These are phyloP conservation scores for Arthroderma sp. DNA, from an alignment of 2,329 filamentous ascomycete species.

Conservation along the genomic window DNA sequence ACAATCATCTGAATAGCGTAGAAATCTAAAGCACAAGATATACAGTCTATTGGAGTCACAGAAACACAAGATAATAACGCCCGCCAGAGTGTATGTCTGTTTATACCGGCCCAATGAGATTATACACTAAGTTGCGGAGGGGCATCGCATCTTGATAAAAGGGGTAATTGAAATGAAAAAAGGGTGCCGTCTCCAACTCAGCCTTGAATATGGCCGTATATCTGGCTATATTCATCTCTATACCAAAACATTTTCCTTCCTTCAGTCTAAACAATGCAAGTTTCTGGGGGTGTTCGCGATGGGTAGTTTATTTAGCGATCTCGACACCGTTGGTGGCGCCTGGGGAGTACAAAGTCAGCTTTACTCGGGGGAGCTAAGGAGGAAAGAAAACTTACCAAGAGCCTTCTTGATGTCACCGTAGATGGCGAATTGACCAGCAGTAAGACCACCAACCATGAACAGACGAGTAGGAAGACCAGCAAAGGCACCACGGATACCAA, in stretches of 20 bases:
- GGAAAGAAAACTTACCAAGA: neutral
- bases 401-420: constrained; percentile 58
- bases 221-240: neutral
- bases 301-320: constrained; percentile 41
- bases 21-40: constrained; percentile 4
- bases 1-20: neutral
- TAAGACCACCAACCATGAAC: constrained; percentile 64
- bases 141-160: constrained; percentile 2
- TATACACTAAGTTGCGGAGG: constrained; percentile 4
- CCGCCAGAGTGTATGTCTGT: constrained; percentile 1
- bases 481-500: constrained; percentile 67
- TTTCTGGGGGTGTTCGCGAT: constrained; percentile 2
- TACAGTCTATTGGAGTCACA: constrained; percentile 1
- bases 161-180: neutral
- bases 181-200: neutral
- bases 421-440: constrained; percentile 76
- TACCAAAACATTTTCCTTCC: neutral
- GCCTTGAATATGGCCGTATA: neutral
- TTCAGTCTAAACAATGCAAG: neutral
- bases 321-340: constrained; percentile 67
- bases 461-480: constrained; percentile 69
- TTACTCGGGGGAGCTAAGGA: neutral
- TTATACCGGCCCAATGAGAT: neutral
- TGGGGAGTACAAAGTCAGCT: constrained; percentile 28
- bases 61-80: constrained; percentile 5